Evolutionary conservation across 257 asterid species (phyloP).

Genomic region (Solanum appendiculatum): DNA sequence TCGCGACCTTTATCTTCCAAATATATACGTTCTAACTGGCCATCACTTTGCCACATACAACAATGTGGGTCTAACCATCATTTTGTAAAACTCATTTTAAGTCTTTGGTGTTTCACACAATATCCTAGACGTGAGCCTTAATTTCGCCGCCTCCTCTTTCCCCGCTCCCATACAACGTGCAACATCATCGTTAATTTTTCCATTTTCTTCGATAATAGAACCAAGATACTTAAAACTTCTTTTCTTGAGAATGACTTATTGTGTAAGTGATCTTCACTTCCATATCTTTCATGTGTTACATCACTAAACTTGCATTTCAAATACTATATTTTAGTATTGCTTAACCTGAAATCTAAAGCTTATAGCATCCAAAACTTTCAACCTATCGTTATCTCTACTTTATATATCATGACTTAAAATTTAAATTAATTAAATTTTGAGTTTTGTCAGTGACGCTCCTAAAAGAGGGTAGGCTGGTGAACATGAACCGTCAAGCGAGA

Average conservation of each 20-base stretch:
- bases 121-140: neutral
- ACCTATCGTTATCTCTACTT: neutral
- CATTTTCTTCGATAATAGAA: too few relatives aligned
- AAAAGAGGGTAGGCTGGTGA: neutral
- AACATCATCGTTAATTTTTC: too few relatives aligned
- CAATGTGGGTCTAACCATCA: neutral
- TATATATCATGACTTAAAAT: neutral
- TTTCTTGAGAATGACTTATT: neutral
- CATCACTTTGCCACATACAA: neutral
- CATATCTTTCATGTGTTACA: too few relatives aligned
- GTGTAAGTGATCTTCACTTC: neutral
- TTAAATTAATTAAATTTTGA: neutral
- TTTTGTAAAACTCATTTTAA: neutral
- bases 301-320: neutral
- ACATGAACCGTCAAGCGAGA: neutral
- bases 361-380: neutral
- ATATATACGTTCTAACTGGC: too few relatives aligned
- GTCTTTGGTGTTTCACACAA: neutral
- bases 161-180: neutral
- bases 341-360: neutral
- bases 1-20: neutral
- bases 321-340: neutral
- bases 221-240: neutral
- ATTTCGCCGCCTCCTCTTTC: neutral
- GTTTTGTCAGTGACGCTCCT: neutral